Evolutionary conservation across 768 basidiomycete species (phyloP), one percentile per base, ranked within the genome.

Genomic region (Pleurotus tuber-regium): DNA sequence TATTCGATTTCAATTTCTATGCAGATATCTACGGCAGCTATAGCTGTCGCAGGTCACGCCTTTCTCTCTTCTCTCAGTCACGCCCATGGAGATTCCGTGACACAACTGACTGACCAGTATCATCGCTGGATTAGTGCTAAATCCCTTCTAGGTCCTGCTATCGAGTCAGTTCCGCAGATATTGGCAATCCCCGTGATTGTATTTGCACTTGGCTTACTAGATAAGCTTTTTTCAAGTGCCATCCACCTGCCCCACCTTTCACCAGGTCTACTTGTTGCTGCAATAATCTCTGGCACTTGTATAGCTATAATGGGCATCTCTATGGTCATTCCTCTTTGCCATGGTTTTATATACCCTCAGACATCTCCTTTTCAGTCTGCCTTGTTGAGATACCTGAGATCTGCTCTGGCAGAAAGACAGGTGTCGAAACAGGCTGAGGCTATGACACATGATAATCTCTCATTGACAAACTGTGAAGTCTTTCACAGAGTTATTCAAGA

Each of bases 11-110:
- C 2, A 3, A 6, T 25, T 25, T 8, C 24, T 26, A 7, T 19
- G 19, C 12, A 50, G 49, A 50, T 50, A 40, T 50, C 49, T 12
- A 50, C 49, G 8, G 49, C 49, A 24, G 49, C 49, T 25, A 26
- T 39, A 3, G 49, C 49, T 21, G 49, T 50, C 18, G 49, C 49
- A 6, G 49, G 49, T 28, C 49, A 41, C 28, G 35, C 36, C 7
- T 50, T 50, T 26, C 21, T 50, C 7, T 50, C 49, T 39, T 25
- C 49, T 28, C 49, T 50, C 19, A 40, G 23, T 6, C 49, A 50
- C 23, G 23, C 49, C 14, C 18, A 39, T 24, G 49, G 49, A 3
- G 39, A 50, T n/a, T 41, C 49, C 26, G 36, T 39, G 10, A 23
- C 35, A 12, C 35, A 41, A 26, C 35, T 50, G 14, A 41, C 39